A percentile compares a stretch with the other conserved stretches of the same genome.
Evolutionary conservation across 2,329 filamentous ascomycete species (phyloP).

Genomic region (Akanthomyces uredinophilus): DNA sequence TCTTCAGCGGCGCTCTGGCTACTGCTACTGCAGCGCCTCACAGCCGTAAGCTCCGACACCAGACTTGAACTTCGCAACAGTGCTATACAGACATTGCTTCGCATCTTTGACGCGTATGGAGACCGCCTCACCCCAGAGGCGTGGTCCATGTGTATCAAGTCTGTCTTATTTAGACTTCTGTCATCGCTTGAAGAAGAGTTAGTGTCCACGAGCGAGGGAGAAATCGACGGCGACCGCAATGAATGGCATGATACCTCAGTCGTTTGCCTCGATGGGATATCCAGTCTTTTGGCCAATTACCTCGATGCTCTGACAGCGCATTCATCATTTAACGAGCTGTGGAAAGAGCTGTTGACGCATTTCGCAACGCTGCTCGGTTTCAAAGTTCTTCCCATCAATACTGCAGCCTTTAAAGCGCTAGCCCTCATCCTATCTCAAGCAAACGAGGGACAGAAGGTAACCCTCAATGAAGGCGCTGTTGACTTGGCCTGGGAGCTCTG

Average conservation of each 20-base stretch:
- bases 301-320: slow-evolving; percentile 66
- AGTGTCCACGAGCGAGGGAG: slow-evolving; percentile 31
- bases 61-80: slow-evolving; percentile 75
- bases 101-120: slow-evolving; percentile 89
- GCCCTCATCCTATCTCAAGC: slow-evolving; percentile 55
- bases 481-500: slow-evolving; percentile 65
- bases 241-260: slow-evolving; percentile 73
- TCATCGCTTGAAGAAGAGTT: slow-evolving; percentile 61
- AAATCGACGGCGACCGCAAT: slow-evolving; percentile 38
- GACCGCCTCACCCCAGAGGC: slow-evolving; percentile 70
- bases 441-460: slow-evolving; percentile 36
- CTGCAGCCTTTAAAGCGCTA: slow-evolving; percentile 64
- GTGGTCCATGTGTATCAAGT: slow-evolving; percentile 78
- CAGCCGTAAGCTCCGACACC: slow-evolving; percentile 65
- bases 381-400: slow-evolving; percentile 63
- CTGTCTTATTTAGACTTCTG: slow-evolving; percentile 74
- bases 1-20: slow-evolving; percentile 74
- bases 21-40: slow-evolving; percentile 65
- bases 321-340: slow-evolving; percentile 64
- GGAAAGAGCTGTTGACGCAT: slow-evolving; percentile 67
- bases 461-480: slow-evolving; percentile 48
- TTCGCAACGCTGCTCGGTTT: slow-evolving; percentile 61
- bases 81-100: slow-evolving; percentile 83
- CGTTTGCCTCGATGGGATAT: slow-evolving; percentile 67
- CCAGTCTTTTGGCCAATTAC: slow-evolving; percentile 69